These are phyloP conservation scores for Phragmites australis DNA, from an alignment of 176 grass and related monocot genomes.

Conservation along the genomic window DNA sequence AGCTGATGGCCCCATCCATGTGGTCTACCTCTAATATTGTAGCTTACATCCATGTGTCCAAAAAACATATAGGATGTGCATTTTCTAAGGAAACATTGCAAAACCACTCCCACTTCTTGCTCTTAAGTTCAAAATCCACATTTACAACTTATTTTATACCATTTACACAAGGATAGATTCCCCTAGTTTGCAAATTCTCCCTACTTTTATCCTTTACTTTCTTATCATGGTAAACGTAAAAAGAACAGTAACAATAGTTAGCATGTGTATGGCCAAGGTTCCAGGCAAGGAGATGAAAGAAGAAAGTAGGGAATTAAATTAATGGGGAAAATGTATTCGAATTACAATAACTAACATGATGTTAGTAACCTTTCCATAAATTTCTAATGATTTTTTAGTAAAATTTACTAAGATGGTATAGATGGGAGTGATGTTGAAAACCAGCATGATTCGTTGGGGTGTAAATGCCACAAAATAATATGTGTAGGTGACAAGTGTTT, in stretches of 20 bases:
- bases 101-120: not conserved
- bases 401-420: too few relatives aligned
- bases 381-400: too few relatives aligned
- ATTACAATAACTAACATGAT: too few relatives aligned
- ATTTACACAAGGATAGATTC: not conserved
- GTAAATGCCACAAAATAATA: too few relatives aligned
- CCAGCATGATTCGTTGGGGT: too few relatives aligned
- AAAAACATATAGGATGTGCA: not conserved
- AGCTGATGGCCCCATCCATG: not conserved
- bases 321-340: too few relatives aligned
- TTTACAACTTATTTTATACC: not conserved
- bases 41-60: not conserved
- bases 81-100: not conserved
- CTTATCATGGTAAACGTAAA: too few relatives aligned
- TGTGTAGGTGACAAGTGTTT: too few relatives aligned
- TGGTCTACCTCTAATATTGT: not conserved
- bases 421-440: too few relatives aligned
- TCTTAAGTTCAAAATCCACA: too few relatives aligned
- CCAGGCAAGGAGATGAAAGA: not conserved
- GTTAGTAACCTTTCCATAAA: too few relatives aligned
- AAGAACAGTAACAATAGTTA: too few relatives aligned
- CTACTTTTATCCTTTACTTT: not conserved
- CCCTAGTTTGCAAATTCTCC: not conserved
- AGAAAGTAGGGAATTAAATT: not conserved
- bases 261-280: not conserved